Conservation (phyloP, 1,139 yeast genomes). For the Kurtzmaniella quercitrusa region DNA sequence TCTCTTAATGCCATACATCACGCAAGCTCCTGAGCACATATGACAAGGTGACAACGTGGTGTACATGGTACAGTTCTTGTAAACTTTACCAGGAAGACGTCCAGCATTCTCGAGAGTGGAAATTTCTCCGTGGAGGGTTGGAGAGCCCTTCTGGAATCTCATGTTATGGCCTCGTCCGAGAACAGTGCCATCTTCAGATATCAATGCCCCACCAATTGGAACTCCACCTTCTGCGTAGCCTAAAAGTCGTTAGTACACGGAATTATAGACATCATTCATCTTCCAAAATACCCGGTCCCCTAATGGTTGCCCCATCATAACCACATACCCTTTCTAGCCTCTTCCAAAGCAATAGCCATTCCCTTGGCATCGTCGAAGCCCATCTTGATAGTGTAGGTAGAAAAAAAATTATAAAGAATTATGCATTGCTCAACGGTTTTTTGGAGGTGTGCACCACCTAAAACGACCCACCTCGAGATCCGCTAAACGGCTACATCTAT, state of each 20-base stretch:
- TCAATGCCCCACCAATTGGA: slow-evolving; percentile 79
- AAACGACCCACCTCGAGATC: too few relatives aligned
- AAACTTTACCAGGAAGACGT: slow-evolving; percentile 62
- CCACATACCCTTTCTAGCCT: slow-evolving; percentile 57
- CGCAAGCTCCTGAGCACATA: slow-evolving; percentile 93
- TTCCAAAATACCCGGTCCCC: background rate
- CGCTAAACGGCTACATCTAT: too few relatives aligned
- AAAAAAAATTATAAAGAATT: background rate
- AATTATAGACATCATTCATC: background rate
- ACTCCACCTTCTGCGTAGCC: slow-evolving; percentile 84
- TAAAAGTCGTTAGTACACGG: slow-evolving; percentile 10
- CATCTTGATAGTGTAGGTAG: slow-evolving; percentile 21
- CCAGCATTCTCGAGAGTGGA: slow-evolving; percentile 88
- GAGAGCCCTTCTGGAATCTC: slow-evolving; percentile 76
- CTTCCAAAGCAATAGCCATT: slow-evolving; percentile 65
- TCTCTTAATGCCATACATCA: slow-evolving; percentile 80
- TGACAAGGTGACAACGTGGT: slow-evolving; percentile 90
- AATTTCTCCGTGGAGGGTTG: slow-evolving; percentile 89
- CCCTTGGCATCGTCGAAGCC: slow-evolving; percentile 62
- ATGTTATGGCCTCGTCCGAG: slow-evolving; percentile 86
- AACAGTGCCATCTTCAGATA: slow-evolving; percentile 72
- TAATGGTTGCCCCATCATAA: background rate
- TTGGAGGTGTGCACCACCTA: background rate
- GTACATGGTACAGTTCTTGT: slow-evolving; percentile 75
- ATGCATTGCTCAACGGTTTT: background rate